Evolutionary conservation across 2,329 filamentous ascomycete species (phyloP), one percentile per base, ranked within the genome.

Genomic region (Rhynchosporium agropyri): DNA sequence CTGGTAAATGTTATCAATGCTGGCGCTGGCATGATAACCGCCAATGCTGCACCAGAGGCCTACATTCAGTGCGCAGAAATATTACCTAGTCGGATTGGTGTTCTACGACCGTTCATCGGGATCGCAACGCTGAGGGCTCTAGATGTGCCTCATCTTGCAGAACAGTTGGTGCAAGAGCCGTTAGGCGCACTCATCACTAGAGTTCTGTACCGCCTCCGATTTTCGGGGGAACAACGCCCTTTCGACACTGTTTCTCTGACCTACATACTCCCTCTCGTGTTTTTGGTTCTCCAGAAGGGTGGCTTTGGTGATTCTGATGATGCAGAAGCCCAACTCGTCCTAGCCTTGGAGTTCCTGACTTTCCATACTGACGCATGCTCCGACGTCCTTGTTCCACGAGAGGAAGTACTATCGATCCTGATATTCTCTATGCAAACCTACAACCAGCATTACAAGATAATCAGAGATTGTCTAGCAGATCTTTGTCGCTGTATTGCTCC

Each of bases 381-480:
- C 36, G 90, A 97, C 70, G 81, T 84, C 58, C 84, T 87, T 38
- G 83, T 97, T 31, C 92, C 94, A 36, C 87, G 95, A 8, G 82
- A 84, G 58, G 85, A 92, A 63, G 81, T 97, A 43, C 76, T 98
- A 3, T 80, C 84, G 2, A 81, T 84, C 3, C 80, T 99, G 43
- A 88, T 97, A 62, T 81, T 81, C 50, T 89, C 92, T 1, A 96
- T 99, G 90, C 91, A 96, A 74, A 84, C 79, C 64, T 97, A 96
- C 75, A 89, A 87, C 50, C 92, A 96, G 73, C 95, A 99, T 76
- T 97, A 97, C 80, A 97, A 97, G 77, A 81, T 93, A 63, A 87
- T 97, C 77, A 97, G 94, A 75, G 95, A 99, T 76, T 96, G 92
- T 72, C 85, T 99, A 67, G 83, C 89, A 60, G 92, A 98, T 74